These are phyloP conservation scores for Sporothrix globosa DNA, from an alignment of 2,329 filamentous ascomycete species.

Conservation along the genomic window DNA sequence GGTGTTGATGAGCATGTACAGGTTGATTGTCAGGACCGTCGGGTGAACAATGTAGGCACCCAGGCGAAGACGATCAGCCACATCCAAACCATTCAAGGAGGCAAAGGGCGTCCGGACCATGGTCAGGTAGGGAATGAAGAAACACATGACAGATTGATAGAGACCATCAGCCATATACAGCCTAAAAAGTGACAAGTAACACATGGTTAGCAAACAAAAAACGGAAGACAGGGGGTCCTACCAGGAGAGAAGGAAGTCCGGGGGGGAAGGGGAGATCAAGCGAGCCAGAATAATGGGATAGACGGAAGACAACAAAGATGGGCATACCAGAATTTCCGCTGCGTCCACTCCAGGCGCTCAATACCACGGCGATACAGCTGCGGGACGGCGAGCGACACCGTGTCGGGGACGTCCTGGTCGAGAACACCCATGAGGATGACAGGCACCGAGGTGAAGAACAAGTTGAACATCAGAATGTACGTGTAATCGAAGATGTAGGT, in stretches of 20 bases:
- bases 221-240: not conserved
- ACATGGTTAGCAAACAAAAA: slow-evolving; percentile 24
- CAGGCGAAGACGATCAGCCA: slow-evolving; percentile 80
- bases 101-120: slow-evolving; percentile 71
- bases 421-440: slow-evolving; percentile 95
- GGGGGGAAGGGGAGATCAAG: not conserved
- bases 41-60: slow-evolving; percentile 85
- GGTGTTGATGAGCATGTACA: slow-evolving; percentile 93
- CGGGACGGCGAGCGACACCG: slow-evolving; percentile 89
- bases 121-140: slow-evolving; percentile 87
- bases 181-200: slow-evolving; percentile 52
- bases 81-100: slow-evolving; percentile 70
- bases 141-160: slow-evolving; percentile 92
- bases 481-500: slow-evolving; percentile 98
- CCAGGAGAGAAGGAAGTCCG: not conserved
- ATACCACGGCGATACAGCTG: slow-evolving; percentile 95
- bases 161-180: slow-evolving; percentile 92
- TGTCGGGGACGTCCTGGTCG: slow-evolving; percentile 95
- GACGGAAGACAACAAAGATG: slow-evolving; percentile 42
- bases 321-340: slow-evolving; percentile 89
- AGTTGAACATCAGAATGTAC: slow-evolving; percentile 94
- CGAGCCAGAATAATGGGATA: not conserved
- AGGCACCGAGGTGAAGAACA: slow-evolving; percentile 93
- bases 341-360: slow-evolving; percentile 94
- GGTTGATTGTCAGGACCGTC: slow-evolving; percentile 84